Base-by-base conservation (phyloP, 208 protist species). In the Leptomonas pyrrhocoris region DNA sequence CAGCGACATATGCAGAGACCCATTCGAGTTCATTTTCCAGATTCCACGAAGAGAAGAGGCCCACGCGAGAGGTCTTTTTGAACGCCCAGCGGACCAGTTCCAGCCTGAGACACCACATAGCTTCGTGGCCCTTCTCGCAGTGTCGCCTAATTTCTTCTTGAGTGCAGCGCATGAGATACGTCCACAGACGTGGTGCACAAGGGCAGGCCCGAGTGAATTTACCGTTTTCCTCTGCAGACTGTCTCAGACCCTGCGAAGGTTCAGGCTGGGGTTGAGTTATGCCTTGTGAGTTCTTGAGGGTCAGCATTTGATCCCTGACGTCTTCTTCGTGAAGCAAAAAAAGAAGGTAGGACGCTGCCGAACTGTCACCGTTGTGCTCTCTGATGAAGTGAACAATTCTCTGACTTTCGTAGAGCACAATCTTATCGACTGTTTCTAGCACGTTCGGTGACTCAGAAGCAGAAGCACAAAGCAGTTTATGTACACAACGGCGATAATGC, bases 81-180 rank as follows among this genome's bases (percentile, higher is more conserved):
- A 84, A 23, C 51, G 79, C 90, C 68, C 73, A 92, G 2, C 57
- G 61, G 13, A 93, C 68, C 19, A 95, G 65, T 9, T 74, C 87
- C 1, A 92, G 73, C 1, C 90, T 83, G 23, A 95, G 61, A 13
- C 80, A 53, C 84, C 87, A 95, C 51, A 92, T 79, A 18, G 71
- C 68, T 59, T 93, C 90, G 31, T 95, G 88, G 7, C 90, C 90
- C 23, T 87, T 86, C 15, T 95, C 86, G n/a, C 48, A 83, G 38
- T 93, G 84, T 0, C 70, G 61, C 4, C 84, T 74, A 13, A 95
- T 67, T 61, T 88, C 85, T n/a, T 48, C 46, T 58, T 87, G 71
- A 0, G 84, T 91, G 7, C 80, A 50, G 1, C 2, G 0, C 53
- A 95, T 57, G 7, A 91, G 69, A 2, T 0, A 23, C 34, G 31